Percentiles rank a stretch among this genome's conserved stretches.
Evolutionary conservation across 2,329 filamentous ascomycete genomes (phyloP).

Genomic region (Akanthomyces lecanii): DNA sequence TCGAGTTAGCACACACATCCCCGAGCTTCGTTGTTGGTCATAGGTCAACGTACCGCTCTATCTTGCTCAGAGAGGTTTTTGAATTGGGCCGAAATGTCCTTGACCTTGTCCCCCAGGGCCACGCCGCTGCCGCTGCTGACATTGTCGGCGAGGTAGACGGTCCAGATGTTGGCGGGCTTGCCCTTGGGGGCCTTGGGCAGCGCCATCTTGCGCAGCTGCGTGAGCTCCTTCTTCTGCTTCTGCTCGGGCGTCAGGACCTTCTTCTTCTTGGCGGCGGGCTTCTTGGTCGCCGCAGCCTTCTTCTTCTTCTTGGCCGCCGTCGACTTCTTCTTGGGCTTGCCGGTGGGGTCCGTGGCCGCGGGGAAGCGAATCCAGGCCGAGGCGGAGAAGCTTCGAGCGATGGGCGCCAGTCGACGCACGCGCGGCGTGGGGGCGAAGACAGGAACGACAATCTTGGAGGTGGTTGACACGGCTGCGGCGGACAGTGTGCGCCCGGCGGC

Average conservation of each 20-base stretch:
- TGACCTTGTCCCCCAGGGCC: slow-evolving; percentile 23
- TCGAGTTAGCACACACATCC: background rate
- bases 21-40: background rate
- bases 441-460: slow-evolving; percentile 23
- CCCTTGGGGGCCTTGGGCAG: slow-evolving; percentile 37
- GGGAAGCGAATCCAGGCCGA: slow-evolving; percentile 28
- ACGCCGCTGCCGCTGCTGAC: slow-evolving; percentile 16
- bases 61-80: slow-evolving; percentile 39
- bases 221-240: slow-evolving; percentile 31
- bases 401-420: slow-evolving; percentile 21
- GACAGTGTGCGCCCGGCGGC: slow-evolving; percentile 33
- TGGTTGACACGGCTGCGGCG: slow-evolving; percentile 20
- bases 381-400: slow-evolving; percentile 29
- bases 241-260: slow-evolving; percentile 37
- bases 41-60: slow-evolving; percentile 38
- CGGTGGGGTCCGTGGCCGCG: slow-evolving; percentile 12
- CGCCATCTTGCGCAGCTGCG: slow-evolving; percentile 37
- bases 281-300: slow-evolving; percentile 21
- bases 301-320: slow-evolving; percentile 27
- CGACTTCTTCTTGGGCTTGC: slow-evolving; percentile 24
- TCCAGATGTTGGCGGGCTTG: slow-evolving; percentile 33
- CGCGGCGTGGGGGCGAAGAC: slow-evolving; percentile 19
- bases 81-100: slow-evolving; percentile 31
- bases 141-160: slow-evolving; percentile 35
- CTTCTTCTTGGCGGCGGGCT: slow-evolving; percentile 27